These are phyloP conservation scores for Boletus pseudo-olivaceus DNA, from an alignment of 768 basidiomycete species.

Conservation along the genomic window DNA sequence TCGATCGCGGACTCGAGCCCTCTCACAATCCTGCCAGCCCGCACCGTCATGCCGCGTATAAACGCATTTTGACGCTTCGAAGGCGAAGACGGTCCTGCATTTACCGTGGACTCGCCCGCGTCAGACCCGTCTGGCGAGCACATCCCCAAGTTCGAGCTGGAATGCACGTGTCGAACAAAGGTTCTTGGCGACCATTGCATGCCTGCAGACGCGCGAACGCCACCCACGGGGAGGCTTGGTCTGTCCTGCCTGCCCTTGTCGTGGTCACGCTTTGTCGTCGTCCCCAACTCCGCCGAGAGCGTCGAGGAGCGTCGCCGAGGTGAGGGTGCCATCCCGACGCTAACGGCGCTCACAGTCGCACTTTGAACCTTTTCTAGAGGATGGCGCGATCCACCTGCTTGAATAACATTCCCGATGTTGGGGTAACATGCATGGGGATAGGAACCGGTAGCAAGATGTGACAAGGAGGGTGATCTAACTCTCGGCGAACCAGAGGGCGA, in stretches of 20 bases:
- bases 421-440: constrained; percentile 9
- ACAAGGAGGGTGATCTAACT: constrained; percentile 12
- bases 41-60: constrained; percentile 32
- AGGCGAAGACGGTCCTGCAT: constrained; percentile 10
- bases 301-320: constrained; percentile 28
- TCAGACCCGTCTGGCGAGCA: constrained; percentile 15
- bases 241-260: constrained; percentile 6
- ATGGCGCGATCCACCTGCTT: not conserved
- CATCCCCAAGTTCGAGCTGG: constrained; percentile 25
- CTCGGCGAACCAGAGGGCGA: constrained; percentile 25
- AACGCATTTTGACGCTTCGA: constrained; percentile 29
- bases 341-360: constrained; percentile 25
- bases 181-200: not conserved
- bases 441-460: constrained; percentile 1
- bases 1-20: constrained; percentile 40
- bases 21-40: constrained; percentile 36
- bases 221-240: not conserved
- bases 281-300: constrained; percentile 8
- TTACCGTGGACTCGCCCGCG: not conserved
- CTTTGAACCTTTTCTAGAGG: constrained; percentile 6
- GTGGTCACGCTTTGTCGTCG: constrained; percentile 1
- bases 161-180: constrained; percentile 21
- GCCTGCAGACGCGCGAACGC: not conserved
- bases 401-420: constrained; percentile 23
- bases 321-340: constrained; percentile 11